A percentile compares a stretch with the other conserved stretches of the same genome.
Conservation (phyloP, 768 basidiomycete genomes). For the Sarcomyxa edulis region DNA sequence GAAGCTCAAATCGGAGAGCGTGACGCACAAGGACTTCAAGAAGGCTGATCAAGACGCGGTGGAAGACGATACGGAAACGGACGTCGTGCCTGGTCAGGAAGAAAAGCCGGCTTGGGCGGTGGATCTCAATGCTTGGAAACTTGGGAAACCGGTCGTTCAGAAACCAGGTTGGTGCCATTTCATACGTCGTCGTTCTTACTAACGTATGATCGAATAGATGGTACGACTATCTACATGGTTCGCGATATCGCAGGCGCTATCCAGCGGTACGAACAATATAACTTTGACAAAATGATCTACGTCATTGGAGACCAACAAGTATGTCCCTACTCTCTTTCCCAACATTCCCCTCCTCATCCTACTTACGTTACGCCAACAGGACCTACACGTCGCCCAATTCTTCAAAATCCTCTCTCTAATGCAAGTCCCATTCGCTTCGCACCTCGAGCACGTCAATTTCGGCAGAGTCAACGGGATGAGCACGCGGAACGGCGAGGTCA, state of each 20-base stretch:
- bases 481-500: no score
- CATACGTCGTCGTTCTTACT: neutral
- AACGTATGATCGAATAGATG: conserved; percentile 19
- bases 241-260: conserved; percentile 73
- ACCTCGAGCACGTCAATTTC: no score
- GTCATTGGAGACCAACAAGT: conserved; percentile 28
- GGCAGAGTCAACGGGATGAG: no score
- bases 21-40: conserved; percentile 6
- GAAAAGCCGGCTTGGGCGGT: conserved; percentile 25
- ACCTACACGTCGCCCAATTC: conserved; percentile 8
- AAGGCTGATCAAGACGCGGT: no score
- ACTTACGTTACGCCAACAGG: no score
- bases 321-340: no score
- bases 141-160: conserved; percentile 32
- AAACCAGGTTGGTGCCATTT: conserved; percentile 17
- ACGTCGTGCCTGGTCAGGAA: conserved; percentile 6
- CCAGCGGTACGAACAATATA: conserved; percentile 65
- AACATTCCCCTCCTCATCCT: no score
- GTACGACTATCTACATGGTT: conserved; percentile 51
- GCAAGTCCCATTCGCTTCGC: no score
- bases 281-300: no score
- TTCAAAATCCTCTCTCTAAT: no score
- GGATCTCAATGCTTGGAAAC: conserved; percentile 27
- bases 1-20: no score
- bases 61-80: conserved; percentile 3